These are phyloP conservation scores for Obelidium mucronatum DNA, from an alignment of 192 early-diverging fungal species.

Conservation along the genomic window DNA sequence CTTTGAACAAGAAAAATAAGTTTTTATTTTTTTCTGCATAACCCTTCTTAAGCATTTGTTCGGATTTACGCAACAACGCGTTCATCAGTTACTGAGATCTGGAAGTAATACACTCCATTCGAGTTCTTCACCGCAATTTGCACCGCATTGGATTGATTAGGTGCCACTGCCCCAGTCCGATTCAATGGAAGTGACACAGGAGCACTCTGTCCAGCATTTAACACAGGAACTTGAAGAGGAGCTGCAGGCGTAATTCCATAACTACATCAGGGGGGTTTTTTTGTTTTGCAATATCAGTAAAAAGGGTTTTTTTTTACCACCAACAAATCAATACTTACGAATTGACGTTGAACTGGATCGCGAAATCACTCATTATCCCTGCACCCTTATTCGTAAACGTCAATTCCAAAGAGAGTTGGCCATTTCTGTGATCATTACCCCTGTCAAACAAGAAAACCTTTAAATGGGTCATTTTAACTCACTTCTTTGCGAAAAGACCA, in stretches of 20 bases:
- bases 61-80: slow-evolving; percentile 14
- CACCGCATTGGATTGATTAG: slow-evolving; percentile 47
- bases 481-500: slow-evolving; percentile 42
- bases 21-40: background rate
- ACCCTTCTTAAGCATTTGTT: background rate
- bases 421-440: slow-evolving; percentile 63
- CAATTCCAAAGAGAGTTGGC: slow-evolving; percentile 70
- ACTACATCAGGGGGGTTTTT: slow-evolving; percentile 32
- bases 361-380: slow-evolving; percentile 66
- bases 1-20: too few species aligned
- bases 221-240: slow-evolving; percentile 50
- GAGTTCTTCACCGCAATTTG: slow-evolving; percentile 77
- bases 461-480: too few species aligned
- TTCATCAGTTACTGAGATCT: slow-evolving; percentile 52
- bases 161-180: slow-evolving; percentile 47
- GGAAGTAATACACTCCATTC: slow-evolving; percentile 75
- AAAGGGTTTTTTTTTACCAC: too few species aligned
- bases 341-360: slow-evolving; percentile 85
- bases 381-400: slow-evolving; percentile 62
- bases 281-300: background rate
- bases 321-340: slow-evolving; percentile 43
- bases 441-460: too few species aligned
- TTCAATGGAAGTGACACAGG: slow-evolving; percentile 60
- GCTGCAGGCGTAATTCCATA: slow-evolving; percentile 64
- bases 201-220: slow-evolving; percentile 52